Percentiles rank a stretch among this genome's conserved stretches.
Conservation (phyloP, 1,139 yeast genomes). For the Hemisphaericaspora xylofermentans region DNA sequence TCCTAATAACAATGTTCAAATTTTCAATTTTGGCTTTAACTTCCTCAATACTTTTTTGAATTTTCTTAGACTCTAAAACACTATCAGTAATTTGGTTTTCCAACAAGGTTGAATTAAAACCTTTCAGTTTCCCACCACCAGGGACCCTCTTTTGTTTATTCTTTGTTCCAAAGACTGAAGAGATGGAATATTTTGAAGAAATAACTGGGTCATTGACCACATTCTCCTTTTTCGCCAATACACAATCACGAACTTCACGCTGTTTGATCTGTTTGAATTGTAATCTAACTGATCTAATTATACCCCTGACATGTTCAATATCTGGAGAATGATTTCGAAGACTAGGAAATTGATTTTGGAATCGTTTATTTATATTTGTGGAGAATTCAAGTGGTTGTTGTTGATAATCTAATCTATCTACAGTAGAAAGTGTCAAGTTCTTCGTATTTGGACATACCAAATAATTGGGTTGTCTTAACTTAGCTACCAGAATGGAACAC, state of each 20-base stretch:
- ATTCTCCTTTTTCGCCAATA: background rate
- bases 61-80: background rate
- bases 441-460: background rate
- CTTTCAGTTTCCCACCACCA: background rate
- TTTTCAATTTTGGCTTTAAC: background rate
- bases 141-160: background rate
- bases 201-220: no score
- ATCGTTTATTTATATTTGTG: background rate
- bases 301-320: conserved; percentile 1
- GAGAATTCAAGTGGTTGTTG: background rate
- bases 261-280: conserved; percentile 1
- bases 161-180: conserved; percentile 1
- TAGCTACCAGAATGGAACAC: background rate
- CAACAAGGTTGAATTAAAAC: background rate
- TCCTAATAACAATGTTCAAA: background rate
- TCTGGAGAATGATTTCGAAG: background rate
- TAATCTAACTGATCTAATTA: background rate
- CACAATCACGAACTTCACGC: background rate
- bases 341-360: background rate
- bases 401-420: background rate
- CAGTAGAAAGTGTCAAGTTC: background rate
- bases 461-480: background rate
- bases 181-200: background rate
- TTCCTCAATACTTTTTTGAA: background rate
- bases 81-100: background rate